phyloP scores from a whole-genome alignment of 768 basidiomycete genomes.

The Xerocomellus chrysenteron region DNA sequence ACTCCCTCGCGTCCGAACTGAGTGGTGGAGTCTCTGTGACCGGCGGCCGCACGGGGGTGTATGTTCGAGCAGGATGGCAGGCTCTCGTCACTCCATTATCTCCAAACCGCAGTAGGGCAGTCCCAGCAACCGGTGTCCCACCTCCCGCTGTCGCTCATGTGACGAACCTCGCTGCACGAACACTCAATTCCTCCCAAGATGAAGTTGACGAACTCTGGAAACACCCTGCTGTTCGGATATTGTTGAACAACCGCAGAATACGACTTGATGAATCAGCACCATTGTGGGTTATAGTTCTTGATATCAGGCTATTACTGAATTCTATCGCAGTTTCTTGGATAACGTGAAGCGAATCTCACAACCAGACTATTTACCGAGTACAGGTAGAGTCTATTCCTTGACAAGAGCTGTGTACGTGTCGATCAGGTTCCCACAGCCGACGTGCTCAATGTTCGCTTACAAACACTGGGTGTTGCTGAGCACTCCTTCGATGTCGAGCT shows the following conservation, averaged over 20 bases:
- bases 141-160: slow-evolving; percentile 38
- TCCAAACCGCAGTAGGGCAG: slow-evolving; percentile 42
- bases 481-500: slow-evolving; percentile 69
- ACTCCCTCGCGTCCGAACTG: slow-evolving; percentile 64
- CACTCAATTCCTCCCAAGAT: slow-evolving; percentile 46
- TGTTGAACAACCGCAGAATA: slow-evolving; percentile 57
- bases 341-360: slow-evolving; percentile 63
- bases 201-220: slow-evolving; percentile 67
- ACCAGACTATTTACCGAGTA: slow-evolving; percentile 69
- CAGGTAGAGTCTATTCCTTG: slow-evolving; percentile 42
- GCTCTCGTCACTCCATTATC: slow-evolving; percentile 45
- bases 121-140: slow-evolving; percentile 34
- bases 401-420: background rate
- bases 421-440: slow-evolving; percentile 49
- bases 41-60: slow-evolving; percentile 62
- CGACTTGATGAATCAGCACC: slow-evolving; percentile 73
- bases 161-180: slow-evolving; percentile 54
- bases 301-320: background rate
- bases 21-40: slow-evolving; percentile 61
- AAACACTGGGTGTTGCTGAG: slow-evolving; percentile 78
- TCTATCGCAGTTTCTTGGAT: slow-evolving; percentile 58
- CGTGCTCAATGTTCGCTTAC: slow-evolving; percentile 74
- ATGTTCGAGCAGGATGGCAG: slow-evolving; percentile 74
- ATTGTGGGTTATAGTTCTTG: slow-evolving; percentile 50
- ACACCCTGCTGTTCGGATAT: slow-evolving; percentile 60